Evolutionary conservation across 1,284 basidiomycete species (phyloP).

Genomic region (Leccinum griseonigrum): DNA sequence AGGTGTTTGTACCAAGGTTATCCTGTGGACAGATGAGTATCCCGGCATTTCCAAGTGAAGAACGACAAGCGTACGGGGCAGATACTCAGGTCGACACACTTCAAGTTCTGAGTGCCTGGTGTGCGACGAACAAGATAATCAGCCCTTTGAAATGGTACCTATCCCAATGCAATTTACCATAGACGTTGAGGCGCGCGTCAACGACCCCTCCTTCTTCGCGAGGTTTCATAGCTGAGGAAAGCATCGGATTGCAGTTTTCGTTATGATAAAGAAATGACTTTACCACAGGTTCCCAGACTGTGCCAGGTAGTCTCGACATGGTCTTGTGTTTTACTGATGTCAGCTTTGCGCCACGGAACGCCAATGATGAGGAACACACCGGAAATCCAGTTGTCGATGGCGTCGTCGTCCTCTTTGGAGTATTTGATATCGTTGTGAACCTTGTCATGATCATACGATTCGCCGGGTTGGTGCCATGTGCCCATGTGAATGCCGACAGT

Average conservation of each 20-base stretch:
- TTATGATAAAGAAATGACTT: neutral
- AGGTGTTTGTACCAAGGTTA: slow-evolving; percentile 71
- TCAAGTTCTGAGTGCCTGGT: slow-evolving; percentile 51
- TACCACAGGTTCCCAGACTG: slow-evolving; percentile 50
- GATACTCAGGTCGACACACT: slow-evolving; percentile 65
- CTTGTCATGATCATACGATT: slow-evolving; percentile 53
- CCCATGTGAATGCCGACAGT: slow-evolving; percentile 75
- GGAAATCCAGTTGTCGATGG: slow-evolving; percentile 67
- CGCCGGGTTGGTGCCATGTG: slow-evolving; percentile 59
- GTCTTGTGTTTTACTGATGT: slow-evolving; percentile 30
- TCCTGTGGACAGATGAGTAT: slow-evolving; percentile 39
- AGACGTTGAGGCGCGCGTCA: slow-evolving; percentile 69
- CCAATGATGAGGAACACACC: slow-evolving; percentile 17
- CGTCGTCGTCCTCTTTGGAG: slow-evolving; percentile 61
- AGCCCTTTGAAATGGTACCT: neutral
- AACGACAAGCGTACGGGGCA: slow-evolving; percentile 49
- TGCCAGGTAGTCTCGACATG: slow-evolving; percentile 79
- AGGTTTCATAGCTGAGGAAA: slow-evolving; percentile 63
- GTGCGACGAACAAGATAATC: neutral
- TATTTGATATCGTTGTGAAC: slow-evolving; percentile 66
- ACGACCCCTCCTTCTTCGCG: slow-evolving; percentile 74
- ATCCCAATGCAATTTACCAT: slow-evolving; percentile 32
- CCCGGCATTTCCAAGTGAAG: neutral
- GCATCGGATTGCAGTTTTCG: neutral
- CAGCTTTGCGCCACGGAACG: neutral